Conservation (phyloP, 208 protist species). For the Porcisia deanei region DNA sequence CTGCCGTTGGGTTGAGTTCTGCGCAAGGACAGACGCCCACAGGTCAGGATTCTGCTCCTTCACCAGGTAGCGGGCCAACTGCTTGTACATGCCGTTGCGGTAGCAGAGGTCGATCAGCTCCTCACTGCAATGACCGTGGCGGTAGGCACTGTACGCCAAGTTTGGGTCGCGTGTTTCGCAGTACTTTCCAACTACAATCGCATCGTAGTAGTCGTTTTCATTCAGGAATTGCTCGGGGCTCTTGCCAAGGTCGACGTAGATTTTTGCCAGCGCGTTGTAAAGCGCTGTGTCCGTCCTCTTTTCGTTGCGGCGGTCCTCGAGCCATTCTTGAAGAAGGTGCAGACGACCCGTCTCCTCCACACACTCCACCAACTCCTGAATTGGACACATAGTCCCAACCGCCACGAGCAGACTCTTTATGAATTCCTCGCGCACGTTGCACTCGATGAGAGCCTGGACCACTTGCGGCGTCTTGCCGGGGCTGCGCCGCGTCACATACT, state of each 20-base stretch:
- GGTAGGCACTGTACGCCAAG: slow-evolving; percentile 97
- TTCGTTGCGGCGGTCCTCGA: slow-evolving; percentile 96
- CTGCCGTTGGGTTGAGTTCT: slow-evolving; percentile 90
- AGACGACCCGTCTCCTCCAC: slow-evolving; percentile 92
- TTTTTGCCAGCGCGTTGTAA: slow-evolving; percentile 99
- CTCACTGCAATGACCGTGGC: slow-evolving; percentile 95
- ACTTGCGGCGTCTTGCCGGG: slow-evolving; percentile 97
- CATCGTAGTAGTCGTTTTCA: slow-evolving; percentile 98
- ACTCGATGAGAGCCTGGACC: slow-evolving; percentile 98
- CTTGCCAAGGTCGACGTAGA: slow-evolving; percentile 99
- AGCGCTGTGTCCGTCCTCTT: slow-evolving; percentile 95
- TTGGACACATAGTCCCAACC: slow-evolving; percentile 96
- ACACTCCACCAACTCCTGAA: slow-evolving; percentile 83
- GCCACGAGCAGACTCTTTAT: slow-evolving; percentile 95
- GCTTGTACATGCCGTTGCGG: slow-evolving; percentile 97
- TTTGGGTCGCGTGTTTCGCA: slow-evolving; percentile 99
- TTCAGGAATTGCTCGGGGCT: slow-evolving; percentile 97
- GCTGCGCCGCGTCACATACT: slow-evolving; percentile 96
- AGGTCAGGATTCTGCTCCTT: slow-evolving; percentile 97
- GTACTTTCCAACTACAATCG: slow-evolving; percentile 96
- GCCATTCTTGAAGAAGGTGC: slow-evolving; percentile 98
- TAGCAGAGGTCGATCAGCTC: slow-evolving; percentile 98
- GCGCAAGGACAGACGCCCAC: slow-evolving; percentile 96
- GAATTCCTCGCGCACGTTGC: slow-evolving; percentile 97
- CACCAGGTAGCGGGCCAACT: slow-evolving; percentile 98